Evolutionary conservation across 2,329 filamentous ascomycete genomes (phyloP).

Genomic region (Xylaria sp.): DNA sequence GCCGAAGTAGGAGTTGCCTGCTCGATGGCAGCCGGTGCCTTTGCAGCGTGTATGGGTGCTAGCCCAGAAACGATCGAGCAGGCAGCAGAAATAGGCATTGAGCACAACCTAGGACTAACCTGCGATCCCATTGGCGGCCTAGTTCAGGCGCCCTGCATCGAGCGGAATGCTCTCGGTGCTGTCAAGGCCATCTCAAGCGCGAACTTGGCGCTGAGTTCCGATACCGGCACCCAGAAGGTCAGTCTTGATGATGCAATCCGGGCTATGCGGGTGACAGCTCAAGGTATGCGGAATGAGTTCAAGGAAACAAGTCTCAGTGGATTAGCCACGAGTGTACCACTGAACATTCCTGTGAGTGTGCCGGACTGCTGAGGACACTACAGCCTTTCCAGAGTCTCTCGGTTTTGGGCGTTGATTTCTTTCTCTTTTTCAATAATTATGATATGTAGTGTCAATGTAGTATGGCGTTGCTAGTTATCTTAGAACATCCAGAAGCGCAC

Average conservation of each 20-base stretch:
- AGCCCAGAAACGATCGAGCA: constrained; percentile 61
- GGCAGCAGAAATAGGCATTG: constrained; percentile 63
- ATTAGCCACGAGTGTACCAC: constrained; percentile 60
- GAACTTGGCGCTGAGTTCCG: constrained; percentile 59
- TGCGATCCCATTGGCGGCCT: constrained; percentile 62
- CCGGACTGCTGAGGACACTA: constrained; percentile 56
- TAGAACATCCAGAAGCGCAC: background rate
- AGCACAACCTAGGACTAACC: constrained; percentile 62
- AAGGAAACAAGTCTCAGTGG: constrained; percentile 64
- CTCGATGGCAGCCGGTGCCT: constrained; percentile 62
- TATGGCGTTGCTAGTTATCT: constrained; percentile 23
- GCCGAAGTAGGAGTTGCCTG: constrained; percentile 64
- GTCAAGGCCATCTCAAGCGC: constrained; percentile 63
- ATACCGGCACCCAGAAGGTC: constrained; percentile 58
- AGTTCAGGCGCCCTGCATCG: constrained; percentile 63
- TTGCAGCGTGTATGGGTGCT: constrained; percentile 63
- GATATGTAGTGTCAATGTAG: background rate
- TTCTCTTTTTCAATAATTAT: no score
- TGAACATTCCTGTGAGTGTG: constrained; percentile 62
- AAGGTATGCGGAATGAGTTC: constrained; percentile 64
- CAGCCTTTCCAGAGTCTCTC: background rate
- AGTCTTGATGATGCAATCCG: constrained; percentile 61
- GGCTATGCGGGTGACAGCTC: constrained; percentile 61
- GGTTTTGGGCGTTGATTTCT: background rate
- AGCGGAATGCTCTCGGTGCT: constrained; percentile 61